A percentile compares a stretch with the other conserved stretches of the same genome.
Conservation (phyloP, 2,329 filamentous ascomycete genomes). For the Pyrenophora tritici-repentis region DNA sequence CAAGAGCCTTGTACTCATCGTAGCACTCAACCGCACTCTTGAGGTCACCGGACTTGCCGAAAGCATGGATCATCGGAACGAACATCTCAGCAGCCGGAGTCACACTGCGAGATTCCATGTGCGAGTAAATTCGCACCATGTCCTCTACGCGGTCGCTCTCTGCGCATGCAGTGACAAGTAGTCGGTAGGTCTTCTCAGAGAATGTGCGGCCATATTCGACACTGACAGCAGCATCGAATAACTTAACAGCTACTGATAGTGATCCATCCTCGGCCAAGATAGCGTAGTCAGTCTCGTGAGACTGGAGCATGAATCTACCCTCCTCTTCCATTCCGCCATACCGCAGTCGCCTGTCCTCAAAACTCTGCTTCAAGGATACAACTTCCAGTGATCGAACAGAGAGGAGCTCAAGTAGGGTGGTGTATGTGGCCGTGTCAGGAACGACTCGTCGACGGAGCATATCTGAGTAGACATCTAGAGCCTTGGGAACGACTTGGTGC, state of each 20-base stretch:
- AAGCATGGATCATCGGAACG: conserved; percentile 93
- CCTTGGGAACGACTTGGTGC: conserved; percentile 85
- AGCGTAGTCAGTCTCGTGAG: conserved; percentile 83
- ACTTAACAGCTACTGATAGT: conserved; percentile 79
- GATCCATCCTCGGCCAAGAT: conserved; percentile 88
- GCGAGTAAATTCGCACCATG: conserved; percentile 88
- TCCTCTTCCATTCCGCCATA: conserved; percentile 85
- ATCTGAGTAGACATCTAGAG: conserved; percentile 91
- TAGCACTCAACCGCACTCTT: conserved; percentile 91
- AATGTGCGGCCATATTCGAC: conserved; percentile 66
- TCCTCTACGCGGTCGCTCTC: conserved; percentile 78
- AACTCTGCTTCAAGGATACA: conserved; percentile 68
- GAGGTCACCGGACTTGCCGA: conserved; percentile 79
- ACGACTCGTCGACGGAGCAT: conserved; percentile 86
- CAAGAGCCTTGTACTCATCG: conserved; percentile 88
- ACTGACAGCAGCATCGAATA: conserved; percentile 78
- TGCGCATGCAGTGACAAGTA: conserved; percentile 86
- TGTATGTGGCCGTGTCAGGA: conserved; percentile 84
- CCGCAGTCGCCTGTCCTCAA: conserved; percentile 82
- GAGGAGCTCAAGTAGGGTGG: conserved; percentile 82
- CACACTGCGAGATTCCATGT: conserved; percentile 82
- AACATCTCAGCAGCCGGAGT: conserved; percentile 81
- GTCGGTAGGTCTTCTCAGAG: conserved; percentile 80
- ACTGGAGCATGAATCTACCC: conserved; percentile 85
- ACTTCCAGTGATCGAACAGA: conserved; percentile 81